Evolutionary conservation across 768 basidiomycete species (phyloP).

Genomic region (Kwoniella bestiolae): DNA sequence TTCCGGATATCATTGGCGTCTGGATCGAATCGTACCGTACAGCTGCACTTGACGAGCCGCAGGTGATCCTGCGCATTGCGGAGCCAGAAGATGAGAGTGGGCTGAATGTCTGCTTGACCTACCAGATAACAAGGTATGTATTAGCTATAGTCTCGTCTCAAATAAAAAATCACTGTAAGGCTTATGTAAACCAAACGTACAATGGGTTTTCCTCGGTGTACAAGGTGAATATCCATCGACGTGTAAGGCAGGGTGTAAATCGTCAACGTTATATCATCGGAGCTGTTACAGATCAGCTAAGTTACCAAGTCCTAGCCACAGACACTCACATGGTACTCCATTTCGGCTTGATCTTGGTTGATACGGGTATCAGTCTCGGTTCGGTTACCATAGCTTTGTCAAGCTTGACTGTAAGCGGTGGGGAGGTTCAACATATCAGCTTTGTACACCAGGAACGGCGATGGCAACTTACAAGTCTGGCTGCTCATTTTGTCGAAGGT

Average conservation of each 20-base stretch:
- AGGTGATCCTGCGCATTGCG: neutral
- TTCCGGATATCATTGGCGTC: neutral
- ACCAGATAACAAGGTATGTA: too few relatives aligned
- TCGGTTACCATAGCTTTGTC: conserved; percentile 12
- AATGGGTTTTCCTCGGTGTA: neutral
- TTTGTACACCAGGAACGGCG: too few relatives aligned
- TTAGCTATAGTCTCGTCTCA: too few relatives aligned
- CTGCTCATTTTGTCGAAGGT: neutral
- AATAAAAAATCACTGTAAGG: too few relatives aligned
- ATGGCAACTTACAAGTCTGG: conserved; percentile 5
- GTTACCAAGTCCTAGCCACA: too few relatives aligned
- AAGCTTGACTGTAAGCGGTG: conserved; percentile 5
- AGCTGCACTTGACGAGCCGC: neutral
- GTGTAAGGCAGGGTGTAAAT: neutral
- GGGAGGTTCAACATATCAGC: too few relatives aligned
- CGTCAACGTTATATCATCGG: neutral
- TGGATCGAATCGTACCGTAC: conserved; percentile 5
- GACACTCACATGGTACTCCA: conserved; percentile 9
- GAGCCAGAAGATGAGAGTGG: neutral
- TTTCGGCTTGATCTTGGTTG: conserved; percentile 1
- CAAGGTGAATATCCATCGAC: neutral
- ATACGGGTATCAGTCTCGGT: neutral
- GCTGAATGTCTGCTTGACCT: neutral
- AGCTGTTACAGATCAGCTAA: too few relatives aligned
- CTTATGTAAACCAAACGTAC: too few relatives aligned